phyloP scores from a whole-genome alignment of 2,329 filamentous ascomycete genomes.

The Clathrospora elynae region DNA sequence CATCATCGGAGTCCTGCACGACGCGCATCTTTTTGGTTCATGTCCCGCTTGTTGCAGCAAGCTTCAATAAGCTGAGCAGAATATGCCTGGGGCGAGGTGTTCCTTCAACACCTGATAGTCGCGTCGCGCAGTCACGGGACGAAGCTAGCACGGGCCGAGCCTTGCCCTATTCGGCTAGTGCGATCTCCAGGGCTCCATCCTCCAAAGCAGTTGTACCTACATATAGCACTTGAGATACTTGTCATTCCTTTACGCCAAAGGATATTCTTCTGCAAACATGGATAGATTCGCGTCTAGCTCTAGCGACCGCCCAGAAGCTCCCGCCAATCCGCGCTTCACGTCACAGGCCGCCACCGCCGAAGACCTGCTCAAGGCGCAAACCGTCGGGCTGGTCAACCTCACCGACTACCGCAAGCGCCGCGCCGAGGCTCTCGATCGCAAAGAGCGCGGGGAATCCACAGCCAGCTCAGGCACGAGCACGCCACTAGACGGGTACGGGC shows the following conservation, averaged over 20 bases:
- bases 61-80: background rate
- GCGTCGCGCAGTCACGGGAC: constrained; percentile 30
- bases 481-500: constrained; percentile 64
- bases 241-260: background rate
- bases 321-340: constrained; percentile 67
- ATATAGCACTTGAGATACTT: background rate
- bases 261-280: constrained; percentile 20
- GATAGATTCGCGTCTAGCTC: constrained; percentile 35
- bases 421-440: constrained; percentile 89
- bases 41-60: constrained; percentile 3
- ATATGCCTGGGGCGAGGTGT: background rate
- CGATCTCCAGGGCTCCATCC: background rate
- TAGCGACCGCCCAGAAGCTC: constrained; percentile 24
- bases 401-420: constrained; percentile 96
- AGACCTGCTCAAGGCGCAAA: constrained; percentile 81
- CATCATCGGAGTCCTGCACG: constrained; percentile 48
- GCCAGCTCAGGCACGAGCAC: constrained; percentile 59
- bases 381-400: constrained; percentile 87
- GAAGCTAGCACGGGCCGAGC: constrained; percentile 5
- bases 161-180: constrained; percentile 16
- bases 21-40: constrained; percentile 31
- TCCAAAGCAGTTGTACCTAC: background rate
- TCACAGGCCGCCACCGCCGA: constrained; percentile 77
- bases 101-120: constrained; percentile 12
- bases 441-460: constrained; percentile 79